Base-by-base conservation (phyloP, 225 moss, liverwort and hornwort genomes). In the Climacium dendroides region DNA sequence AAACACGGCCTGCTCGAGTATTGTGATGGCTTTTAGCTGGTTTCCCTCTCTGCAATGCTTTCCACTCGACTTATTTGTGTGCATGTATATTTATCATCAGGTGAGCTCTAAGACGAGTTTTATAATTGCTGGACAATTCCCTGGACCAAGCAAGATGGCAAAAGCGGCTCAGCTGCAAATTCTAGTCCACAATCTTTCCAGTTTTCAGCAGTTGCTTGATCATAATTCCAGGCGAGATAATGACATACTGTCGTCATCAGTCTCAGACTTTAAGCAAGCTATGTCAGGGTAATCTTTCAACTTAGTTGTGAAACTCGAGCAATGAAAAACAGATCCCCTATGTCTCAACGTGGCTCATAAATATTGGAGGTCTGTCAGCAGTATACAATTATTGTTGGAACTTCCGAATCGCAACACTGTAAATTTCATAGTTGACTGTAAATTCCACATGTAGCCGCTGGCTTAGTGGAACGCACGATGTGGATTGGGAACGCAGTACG, bases 61-160 rank as follows among this genome's bases (percentile, higher is more conserved):
- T 81, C 58, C 41, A 37, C 22, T 76, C 15, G 41, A 34, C 78
- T 87, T 78, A 88, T 57, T 67, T 50, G 34, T 64, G 76, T 61
- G 79, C 78, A 54, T 76, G 54, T 62, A 20, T 74, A 34, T 65
- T 59, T 34, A 55, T 48, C 54, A 83, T 79, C 89, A 97, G 97
- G 96, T 97, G 91, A 97, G 82, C 78, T 94, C 95, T 5, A 95
- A 91, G 86, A 96, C 97, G 30, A 93, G 93, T 57, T 95, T 97
- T 32, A 77, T 97, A 61, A 85, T 97, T 82, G 94, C 92, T 88
- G 97, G 97, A 61, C 87, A 87, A 45, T 87, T 84, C 37, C 97
- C 97, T 23, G 97, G 97, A 78, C 92, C 94, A 66, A 88, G 86
- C 47, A 97, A 97, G 91, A 86, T 97, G 78, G 67, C 75, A 34